Conservation (phyloP, 2,329 filamentous ascomycete species). For the Hypoxylon rubiginosum region DNA sequence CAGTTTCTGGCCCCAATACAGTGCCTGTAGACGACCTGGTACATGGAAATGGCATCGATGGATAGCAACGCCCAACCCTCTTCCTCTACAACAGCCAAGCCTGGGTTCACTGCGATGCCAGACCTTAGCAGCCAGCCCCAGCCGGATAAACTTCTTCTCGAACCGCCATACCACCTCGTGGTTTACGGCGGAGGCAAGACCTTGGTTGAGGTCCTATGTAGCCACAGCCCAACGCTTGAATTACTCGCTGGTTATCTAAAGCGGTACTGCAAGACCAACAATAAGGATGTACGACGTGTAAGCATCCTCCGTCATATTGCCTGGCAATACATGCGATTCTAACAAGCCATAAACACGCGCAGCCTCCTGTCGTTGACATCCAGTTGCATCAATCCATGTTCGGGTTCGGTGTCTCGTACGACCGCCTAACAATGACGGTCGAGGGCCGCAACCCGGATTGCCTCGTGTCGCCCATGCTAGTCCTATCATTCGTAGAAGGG, state of each 20-base stretch:
- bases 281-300: slow-evolving; percentile 49
- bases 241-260: slow-evolving; percentile 62
- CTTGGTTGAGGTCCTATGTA: slow-evolving; percentile 60
- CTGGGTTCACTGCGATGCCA: slow-evolving; percentile 55
- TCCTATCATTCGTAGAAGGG: slow-evolving; percentile 62
- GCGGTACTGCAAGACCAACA: slow-evolving; percentile 62
- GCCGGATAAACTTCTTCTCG: slow-evolving; percentile 62
- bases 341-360: neutral
- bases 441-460: slow-evolving; percentile 53
- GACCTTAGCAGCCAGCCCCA: slow-evolving; percentile 57
- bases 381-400: slow-evolving; percentile 61
- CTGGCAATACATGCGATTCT: neutral
- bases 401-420: slow-evolving; percentile 59
- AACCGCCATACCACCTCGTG: slow-evolving; percentile 63
- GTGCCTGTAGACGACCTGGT: too few species aligned
- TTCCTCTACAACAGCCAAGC: neutral
- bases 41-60: too few species aligned
- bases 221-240: slow-evolving; percentile 61
- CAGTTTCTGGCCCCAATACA: too few species aligned
- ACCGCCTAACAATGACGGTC: slow-evolving; percentile 58
- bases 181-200: slow-evolving; percentile 51
- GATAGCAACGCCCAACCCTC: too few species aligned
- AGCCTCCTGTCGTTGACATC: slow-evolving; percentile 60
- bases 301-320: slow-evolving; percentile 11
- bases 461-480: slow-evolving; percentile 58